Percentiles rank a stretch among this genome's conserved stretches.
phyloP scores from a whole-genome alignment of 1,139 yeast genomes.

The Protomyces pachydermus region DNA sequence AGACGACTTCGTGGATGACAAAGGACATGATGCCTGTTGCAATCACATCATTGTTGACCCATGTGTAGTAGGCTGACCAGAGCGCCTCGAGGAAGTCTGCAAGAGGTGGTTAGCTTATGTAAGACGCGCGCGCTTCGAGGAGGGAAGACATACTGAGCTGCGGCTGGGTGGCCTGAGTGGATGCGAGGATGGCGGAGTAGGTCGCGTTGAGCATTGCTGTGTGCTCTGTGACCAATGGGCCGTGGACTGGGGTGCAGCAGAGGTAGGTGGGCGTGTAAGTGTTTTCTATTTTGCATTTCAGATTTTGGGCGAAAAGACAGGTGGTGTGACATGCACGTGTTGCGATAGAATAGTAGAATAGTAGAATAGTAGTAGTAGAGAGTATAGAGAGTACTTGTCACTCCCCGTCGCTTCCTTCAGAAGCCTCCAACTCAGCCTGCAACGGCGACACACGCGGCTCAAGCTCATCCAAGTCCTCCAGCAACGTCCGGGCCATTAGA shows the following conservation, averaged over 20 bases:
- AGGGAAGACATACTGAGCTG: constrained; percentile 7
- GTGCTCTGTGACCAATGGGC: neutral
- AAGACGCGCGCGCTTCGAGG: neutral
- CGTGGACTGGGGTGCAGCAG: no score
- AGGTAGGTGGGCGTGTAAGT: no score
- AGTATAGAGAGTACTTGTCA: no score
- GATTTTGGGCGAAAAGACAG: neutral
- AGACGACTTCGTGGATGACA: constrained; percentile 69
- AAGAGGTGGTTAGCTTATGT: neutral
- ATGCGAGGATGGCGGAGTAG: constrained; percentile 15
- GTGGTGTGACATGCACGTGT: neutral
- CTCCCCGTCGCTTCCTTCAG: no score
- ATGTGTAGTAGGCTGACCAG: constrained; percentile 85
- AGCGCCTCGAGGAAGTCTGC: constrained; percentile 47
- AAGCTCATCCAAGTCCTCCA: constrained; percentile 43
- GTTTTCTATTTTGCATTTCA: no score
- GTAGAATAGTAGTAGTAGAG: no score
- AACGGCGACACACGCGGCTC: constrained; percentile 41
- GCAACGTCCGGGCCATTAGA: constrained; percentile 44
- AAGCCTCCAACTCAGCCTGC: constrained; percentile 36
- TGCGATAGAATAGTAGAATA: no score
- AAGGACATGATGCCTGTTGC: constrained; percentile 78
- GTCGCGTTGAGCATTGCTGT: constrained; percentile 20
- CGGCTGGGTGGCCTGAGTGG: constrained; percentile 14
- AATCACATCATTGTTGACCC: constrained; percentile 68